These are phyloP conservation scores for Cystobasidium slooffiae DNA, from an alignment of 1,284 basidiomycete species.

Conservation along the genomic window DNA sequence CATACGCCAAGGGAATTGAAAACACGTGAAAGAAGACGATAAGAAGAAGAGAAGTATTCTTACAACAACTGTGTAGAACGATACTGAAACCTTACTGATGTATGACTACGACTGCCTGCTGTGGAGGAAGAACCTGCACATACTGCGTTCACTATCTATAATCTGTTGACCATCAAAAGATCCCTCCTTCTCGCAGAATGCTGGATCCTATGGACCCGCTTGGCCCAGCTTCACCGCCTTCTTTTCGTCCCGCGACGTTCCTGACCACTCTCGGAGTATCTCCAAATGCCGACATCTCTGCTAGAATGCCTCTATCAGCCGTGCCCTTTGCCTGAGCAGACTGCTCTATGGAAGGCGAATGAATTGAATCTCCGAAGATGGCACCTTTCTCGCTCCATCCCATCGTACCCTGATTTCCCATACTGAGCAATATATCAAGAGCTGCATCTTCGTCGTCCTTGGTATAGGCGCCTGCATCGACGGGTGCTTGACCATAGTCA, in stretches of 20 bases:
- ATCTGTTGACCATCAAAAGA: background rate
- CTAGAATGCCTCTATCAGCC: slow-evolving; percentile 1
- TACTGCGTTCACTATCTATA: no score
- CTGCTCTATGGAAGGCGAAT: background rate
- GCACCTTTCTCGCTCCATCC: background rate
- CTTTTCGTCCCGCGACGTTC: background rate
- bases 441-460: slow-evolving; percentile 18
- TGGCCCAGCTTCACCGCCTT: background rate
- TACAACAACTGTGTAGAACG: no score
- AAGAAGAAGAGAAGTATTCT: no score
- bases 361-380: background rate
- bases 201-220: background rate
- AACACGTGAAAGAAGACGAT: no score
- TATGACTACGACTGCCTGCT: no score
- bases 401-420: background rate
- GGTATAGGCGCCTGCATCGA: background rate
- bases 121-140: no score
- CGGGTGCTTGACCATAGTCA: slow-evolving; percentile 4
- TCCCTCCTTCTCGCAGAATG: slow-evolving; percentile 14
- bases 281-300: slow-evolving; percentile 7
- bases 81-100: no score
- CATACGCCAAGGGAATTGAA: no score
- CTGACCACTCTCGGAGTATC: background rate
- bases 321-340: background rate
- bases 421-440: background rate